phyloP scores from a whole-genome alignment of 176 grass and related monocot species.

The Dactylis glomerata region DNA sequence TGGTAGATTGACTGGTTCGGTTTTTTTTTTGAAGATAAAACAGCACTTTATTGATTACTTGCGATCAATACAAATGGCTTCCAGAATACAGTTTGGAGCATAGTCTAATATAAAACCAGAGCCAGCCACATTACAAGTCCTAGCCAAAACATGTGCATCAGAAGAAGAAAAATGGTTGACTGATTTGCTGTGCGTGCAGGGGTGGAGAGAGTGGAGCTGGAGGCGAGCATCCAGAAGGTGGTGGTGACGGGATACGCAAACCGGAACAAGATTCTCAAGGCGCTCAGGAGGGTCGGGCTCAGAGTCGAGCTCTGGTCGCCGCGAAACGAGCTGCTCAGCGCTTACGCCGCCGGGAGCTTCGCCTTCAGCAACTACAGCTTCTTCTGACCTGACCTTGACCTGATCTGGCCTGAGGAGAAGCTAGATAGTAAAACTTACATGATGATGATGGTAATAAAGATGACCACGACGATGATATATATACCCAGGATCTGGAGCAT shows the following conservation, averaged over 20 bases:
- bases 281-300: slow-evolving; percentile 86
- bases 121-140: too few species aligned
- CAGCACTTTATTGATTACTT: neutral
- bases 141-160: neutral
- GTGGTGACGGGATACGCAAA: slow-evolving; percentile 86
- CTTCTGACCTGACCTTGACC: slow-evolving; percentile 53
- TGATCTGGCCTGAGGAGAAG: neutral
- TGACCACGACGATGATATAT: neutral
- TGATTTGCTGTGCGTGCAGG: slow-evolving; percentile 29
- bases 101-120: neutral
- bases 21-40: neutral
- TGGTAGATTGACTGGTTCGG: neutral
- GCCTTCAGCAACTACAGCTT: slow-evolving; percentile 78
- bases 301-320: slow-evolving; percentile 88
- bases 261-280: slow-evolving; percentile 95
- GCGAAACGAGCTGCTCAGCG: slow-evolving; percentile 84
- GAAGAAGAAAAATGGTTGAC: neutral
- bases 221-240: slow-evolving; percentile 90
- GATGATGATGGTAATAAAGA: neutral
- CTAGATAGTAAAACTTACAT: neutral
- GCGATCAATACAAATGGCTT: neutral
- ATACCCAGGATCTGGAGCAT: neutral
- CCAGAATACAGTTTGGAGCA: neutral
- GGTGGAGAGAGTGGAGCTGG: slow-evolving; percentile 93
- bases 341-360: slow-evolving; percentile 69